These are phyloP conservation scores for Arthrinium phaeospermum DNA, from an alignment of 2,329 filamentous ascomycete genomes.

Conservation along the genomic window DNA sequence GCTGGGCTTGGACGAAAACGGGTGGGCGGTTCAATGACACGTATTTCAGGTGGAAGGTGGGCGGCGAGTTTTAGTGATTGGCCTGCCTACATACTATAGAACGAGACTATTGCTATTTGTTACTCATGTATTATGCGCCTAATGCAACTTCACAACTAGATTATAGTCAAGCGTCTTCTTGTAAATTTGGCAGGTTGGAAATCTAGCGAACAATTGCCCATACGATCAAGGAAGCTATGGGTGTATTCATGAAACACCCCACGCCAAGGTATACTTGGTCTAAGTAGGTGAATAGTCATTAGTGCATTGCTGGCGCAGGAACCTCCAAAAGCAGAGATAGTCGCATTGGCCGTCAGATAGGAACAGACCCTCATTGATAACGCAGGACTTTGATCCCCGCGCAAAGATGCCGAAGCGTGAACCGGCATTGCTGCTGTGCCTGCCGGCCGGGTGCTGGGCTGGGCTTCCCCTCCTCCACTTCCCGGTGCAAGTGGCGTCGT, in stretches of 20 bases:
- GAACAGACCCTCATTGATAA: not conserved
- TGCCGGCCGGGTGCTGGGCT: not conserved
- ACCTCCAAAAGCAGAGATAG: not conserved
- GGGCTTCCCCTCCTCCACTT: conserved; percentile 21
- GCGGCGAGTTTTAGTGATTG: conserved; percentile 35
- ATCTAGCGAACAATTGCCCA: not conserved
- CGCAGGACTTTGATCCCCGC: not conserved
- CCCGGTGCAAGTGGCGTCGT: conserved; percentile 13
- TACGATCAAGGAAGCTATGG: too few species aligned
- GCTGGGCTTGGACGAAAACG: conserved; percentile 34
- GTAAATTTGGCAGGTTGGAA: not conserved
- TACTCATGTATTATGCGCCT: not conserved
- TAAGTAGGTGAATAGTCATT: not conserved
- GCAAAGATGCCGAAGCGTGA: not conserved
- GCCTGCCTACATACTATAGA: too few species aligned
- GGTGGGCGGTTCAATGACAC: conserved; percentile 30
- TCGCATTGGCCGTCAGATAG: not conserved
- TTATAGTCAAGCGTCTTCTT: not conserved
- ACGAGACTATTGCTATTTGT: not conserved
- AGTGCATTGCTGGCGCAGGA: not conserved
- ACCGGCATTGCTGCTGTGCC: not conserved
- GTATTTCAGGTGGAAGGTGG: conserved; percentile 32
- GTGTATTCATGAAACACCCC: not conserved
- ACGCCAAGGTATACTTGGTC: not conserved
- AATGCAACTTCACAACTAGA: not conserved